phyloP scores from a whole-genome alignment of 306 rosid genomes.

The Hylodesmum podocarpum region DNA sequence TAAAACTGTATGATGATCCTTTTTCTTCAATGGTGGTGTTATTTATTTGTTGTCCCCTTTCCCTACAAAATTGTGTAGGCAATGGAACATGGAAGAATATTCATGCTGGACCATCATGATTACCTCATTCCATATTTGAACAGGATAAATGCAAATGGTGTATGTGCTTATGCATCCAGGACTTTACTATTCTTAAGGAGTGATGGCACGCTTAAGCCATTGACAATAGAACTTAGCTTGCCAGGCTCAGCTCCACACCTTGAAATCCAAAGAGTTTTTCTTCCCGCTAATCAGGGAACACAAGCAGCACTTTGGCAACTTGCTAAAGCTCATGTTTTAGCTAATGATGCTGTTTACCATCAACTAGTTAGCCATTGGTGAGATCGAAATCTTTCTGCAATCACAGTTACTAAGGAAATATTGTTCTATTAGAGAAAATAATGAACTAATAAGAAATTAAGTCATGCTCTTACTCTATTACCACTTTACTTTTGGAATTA shows the following conservation, averaged over 20 bases:
- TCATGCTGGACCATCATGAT: slow-evolving; percentile 75
- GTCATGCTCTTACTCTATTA: background rate
- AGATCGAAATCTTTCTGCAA: slow-evolving; percentile 30
- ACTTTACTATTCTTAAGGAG: slow-evolving; percentile 60
- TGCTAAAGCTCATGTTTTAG: slow-evolving; percentile 75
- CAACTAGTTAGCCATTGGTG: slow-evolving; percentile 77
- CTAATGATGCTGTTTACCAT: slow-evolving; percentile 63
- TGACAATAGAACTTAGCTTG: slow-evolving; percentile 71
- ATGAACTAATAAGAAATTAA: background rate
- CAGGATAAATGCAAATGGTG: slow-evolving; percentile 51
- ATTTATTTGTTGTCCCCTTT: background rate
- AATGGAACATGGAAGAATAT: slow-evolving; percentile 43
- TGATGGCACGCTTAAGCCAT: slow-evolving; percentile 64
- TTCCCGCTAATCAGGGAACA: slow-evolving; percentile 55
- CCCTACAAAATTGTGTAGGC: slow-evolving; percentile 49
- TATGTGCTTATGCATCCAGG: slow-evolving; percentile 65
- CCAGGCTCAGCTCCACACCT: slow-evolving; percentile 20
- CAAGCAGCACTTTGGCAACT: slow-evolving; percentile 80
- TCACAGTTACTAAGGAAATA: background rate
- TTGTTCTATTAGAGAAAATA: background rate
- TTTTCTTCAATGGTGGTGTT: background rate
- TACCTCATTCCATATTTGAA: slow-evolving; percentile 58
- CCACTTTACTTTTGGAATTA: background rate
- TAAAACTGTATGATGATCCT: background rate
- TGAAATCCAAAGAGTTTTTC: slow-evolving; percentile 39